Evolutionary conservation across 345 rosid species (phyloP), one percentile per base, ranked within the genome.

Genomic region (Eucalyptus lansdowneana): DNA sequence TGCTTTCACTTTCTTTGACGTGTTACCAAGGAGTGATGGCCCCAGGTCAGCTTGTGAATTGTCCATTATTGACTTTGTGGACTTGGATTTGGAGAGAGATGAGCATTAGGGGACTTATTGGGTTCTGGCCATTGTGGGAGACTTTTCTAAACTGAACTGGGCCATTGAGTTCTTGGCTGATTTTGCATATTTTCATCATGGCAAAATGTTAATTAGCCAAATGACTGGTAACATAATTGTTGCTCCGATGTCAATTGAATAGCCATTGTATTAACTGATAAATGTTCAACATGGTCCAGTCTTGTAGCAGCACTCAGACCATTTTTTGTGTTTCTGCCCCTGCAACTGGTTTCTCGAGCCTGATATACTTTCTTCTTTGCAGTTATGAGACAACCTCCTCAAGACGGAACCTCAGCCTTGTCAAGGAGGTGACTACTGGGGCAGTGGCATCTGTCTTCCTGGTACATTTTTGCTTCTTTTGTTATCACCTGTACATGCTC

Each of bases 301-400:
- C 10, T 10, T 76, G 27, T 37, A 72, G 27, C 83, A 37, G 47
- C 45, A 21, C 9, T 37, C 2, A 21, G 45, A 76, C 13, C 22
- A 62, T 25, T 40, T 40, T 9, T 65, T 25, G 62, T 88, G 45
- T 67, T 34, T 88, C 58, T 49, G 7, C 6, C 15, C 47, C 40
- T 51, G 49, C 85, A 34, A 3, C 51, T 76, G 50, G 25, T 34
- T 37, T 54, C 42, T 22, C 10, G 54, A 56, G 54, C 15, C 47
- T 27, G 14, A 81, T 42, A 56, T 25, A 37, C 27, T 40, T 37
- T 37, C 15, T 80, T 7, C 37, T 86, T 27, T 93, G 94, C 94
- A 97, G 99, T 91, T 96, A 97, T 86, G 99, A 96, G 91, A 96
- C 98, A 85, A 96, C 99, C 88, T 94, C 98, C 88, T 94, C 99